Percentiles rank a stretch among this genome's conserved stretches.
phyloP scores from a whole-genome alignment of 768 basidiomycete genomes.

The Leccinum uliginosum region DNA sequence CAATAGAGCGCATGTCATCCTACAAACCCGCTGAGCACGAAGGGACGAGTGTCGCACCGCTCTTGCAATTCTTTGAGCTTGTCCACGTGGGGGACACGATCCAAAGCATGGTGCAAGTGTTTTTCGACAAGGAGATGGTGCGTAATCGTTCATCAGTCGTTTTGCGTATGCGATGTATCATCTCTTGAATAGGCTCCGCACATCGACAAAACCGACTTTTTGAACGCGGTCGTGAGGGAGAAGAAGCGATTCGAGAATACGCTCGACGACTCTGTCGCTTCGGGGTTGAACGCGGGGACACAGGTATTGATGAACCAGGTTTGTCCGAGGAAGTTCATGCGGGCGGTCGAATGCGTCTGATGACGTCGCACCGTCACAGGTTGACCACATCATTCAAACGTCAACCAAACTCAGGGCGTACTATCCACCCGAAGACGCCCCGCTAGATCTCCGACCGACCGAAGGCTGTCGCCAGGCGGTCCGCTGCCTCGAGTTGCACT shows the following conservation, averaged over 20 bases:
- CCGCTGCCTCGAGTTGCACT: constrained; percentile 84
- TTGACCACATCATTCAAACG: constrained; percentile 87
- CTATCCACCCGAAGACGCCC: constrained; percentile 77
- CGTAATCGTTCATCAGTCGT: constrained; percentile 15
- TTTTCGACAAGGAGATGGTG: constrained; percentile 95
- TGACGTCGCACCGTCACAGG: constrained; percentile 42
- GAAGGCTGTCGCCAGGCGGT: constrained; percentile 88
- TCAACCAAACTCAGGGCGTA: constrained; percentile 84
- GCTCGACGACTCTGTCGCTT: constrained; percentile 91
- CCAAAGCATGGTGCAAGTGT: constrained; percentile 96
- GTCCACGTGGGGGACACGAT: constrained; percentile 98
- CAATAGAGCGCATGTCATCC: constrained; percentile 82
- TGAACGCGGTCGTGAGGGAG: constrained; percentile 89
- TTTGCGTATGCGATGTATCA: not conserved
- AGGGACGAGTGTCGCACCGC: constrained; percentile 80
- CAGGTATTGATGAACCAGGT: constrained; percentile 95
- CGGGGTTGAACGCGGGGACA: constrained; percentile 91
- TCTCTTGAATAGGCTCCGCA: constrained; percentile 56
- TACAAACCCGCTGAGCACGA: constrained; percentile 88
- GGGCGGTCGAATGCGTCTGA: not conserved
- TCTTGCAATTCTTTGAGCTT: constrained; percentile 95
- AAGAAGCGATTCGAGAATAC: constrained; percentile 95
- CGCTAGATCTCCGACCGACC: constrained; percentile 82
- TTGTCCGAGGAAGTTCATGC: not conserved
- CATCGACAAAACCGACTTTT: constrained; percentile 90